Evolutionary conservation across 2,329 filamentous ascomycete species (phyloP).

Genomic region (Paecilomyces dactylethromorphus): DNA sequence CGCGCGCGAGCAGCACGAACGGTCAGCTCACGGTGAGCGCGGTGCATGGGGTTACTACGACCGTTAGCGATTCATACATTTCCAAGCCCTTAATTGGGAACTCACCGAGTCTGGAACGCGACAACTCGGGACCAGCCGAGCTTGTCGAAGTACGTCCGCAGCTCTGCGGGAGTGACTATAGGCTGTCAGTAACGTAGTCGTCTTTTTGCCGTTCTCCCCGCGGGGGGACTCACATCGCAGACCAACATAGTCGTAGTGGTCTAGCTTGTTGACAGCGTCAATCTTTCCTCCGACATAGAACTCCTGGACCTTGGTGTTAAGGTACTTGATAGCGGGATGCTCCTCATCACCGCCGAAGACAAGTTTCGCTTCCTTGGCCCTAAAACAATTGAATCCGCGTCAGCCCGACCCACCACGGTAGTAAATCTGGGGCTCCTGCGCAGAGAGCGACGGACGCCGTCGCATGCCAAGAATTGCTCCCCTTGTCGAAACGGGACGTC

Average conservation of each 20-base stretch:
- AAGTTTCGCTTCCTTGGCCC: slow-evolving; percentile 80
- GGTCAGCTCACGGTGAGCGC: slow-evolving; percentile 94
- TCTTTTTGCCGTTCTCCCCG: not conserved
- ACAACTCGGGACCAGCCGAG: slow-evolving; percentile 97
- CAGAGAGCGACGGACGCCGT: not conserved
- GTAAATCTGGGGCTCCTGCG: not conserved
- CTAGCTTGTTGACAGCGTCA: slow-evolving; percentile 87
- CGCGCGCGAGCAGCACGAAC: slow-evolving; percentile 92
- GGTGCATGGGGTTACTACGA: slow-evolving; percentile 89
- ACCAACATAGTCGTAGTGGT: slow-evolving; percentile 98
- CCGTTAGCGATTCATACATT: slow-evolving; percentile 4
- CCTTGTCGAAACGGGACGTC: not conserved
- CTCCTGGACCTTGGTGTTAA: slow-evolving; percentile 72
- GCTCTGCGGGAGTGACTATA: slow-evolving; percentile 81
- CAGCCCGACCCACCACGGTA: slow-evolving; percentile 15
- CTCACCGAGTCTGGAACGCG: slow-evolving; percentile 80
- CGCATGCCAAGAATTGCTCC: not conserved
- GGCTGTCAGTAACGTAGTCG: slow-evolving; percentile 7
- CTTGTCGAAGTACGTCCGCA: slow-evolving; percentile 97
- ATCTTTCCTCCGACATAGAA: slow-evolving; percentile 95
- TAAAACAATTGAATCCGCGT: slow-evolving; percentile 33
- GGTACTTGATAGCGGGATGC: slow-evolving; percentile 88
- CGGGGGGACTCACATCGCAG: slow-evolving; percentile 65
- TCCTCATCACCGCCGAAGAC: slow-evolving; percentile 91
- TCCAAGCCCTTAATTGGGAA: not conserved